Percentiles rank a stretch among this genome's conserved stretches.
Conservation (phyloP, 2,329 filamentous ascomycete species). For the Botrytis pseudocinerea region DNA sequence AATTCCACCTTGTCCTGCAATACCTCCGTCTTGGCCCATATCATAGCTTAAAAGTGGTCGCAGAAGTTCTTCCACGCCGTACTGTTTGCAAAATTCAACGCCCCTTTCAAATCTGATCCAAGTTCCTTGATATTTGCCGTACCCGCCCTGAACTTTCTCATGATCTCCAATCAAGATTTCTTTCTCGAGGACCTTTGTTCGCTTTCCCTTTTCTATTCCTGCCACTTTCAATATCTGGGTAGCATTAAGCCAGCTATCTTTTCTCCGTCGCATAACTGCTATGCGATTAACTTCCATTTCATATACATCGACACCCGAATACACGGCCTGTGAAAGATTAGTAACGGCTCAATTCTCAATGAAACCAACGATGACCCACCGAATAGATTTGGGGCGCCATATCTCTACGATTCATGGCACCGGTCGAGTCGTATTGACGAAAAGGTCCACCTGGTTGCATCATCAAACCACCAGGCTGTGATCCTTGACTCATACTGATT, state of each 20-base stretch:
- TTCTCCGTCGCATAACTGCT: constrained; percentile 92
- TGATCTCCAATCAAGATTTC: constrained; percentile 95
- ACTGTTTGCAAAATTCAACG: constrained; percentile 83
- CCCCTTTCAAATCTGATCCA: constrained; percentile 96
- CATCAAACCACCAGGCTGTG: constrained; percentile 40
- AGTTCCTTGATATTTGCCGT: constrained; percentile 98
- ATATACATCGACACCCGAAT: constrained; percentile 94
- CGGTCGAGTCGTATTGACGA: constrained; percentile 37
- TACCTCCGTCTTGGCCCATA: constrained; percentile 72
- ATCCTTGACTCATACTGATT: constrained; percentile 41
- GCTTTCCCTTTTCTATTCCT: constrained; percentile 94
- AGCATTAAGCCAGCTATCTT: constrained; percentile 95
- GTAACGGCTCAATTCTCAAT: constrained; percentile 19
- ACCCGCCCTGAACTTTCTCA: constrained; percentile 97
- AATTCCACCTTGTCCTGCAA: constrained; percentile 71
- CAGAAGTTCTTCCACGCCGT: constrained; percentile 74
- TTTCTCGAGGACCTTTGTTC: constrained; percentile 96
- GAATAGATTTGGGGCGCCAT: constrained; percentile 60
- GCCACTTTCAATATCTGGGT: constrained; percentile 98
- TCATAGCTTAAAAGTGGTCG: constrained; percentile 77
- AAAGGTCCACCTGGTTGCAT: constrained; percentile 40
- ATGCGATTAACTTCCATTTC: constrained; percentile 96
- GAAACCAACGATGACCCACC: constrained; percentile 45
- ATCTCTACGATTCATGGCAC: constrained; percentile 34
- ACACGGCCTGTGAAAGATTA: constrained; percentile 64